A percentile compares a stretch with the other conserved stretches of the same genome.
These are phyloP conservation scores for Neurospora sp. DNA, from an alignment of 495 filamentous ascomycete genomes.

Conservation along the genomic window DNA sequence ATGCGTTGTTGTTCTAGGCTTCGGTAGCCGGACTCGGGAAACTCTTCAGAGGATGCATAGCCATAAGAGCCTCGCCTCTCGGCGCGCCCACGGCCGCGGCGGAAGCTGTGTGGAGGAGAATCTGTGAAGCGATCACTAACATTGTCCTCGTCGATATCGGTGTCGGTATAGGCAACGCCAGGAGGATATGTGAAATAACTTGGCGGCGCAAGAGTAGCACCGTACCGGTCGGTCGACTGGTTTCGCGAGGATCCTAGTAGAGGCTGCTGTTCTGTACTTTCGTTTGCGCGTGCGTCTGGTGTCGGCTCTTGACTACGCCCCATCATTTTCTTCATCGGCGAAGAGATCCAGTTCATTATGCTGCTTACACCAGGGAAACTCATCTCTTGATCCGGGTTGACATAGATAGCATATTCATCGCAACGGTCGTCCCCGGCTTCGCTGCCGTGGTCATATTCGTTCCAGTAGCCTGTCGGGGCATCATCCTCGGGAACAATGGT, in stretches of 20 bases:
- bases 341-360: constrained; percentile 30
- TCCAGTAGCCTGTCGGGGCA: constrained; percentile 42
- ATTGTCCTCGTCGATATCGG: constrained; percentile 18
- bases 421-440: constrained; percentile 37
- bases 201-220: background rate
- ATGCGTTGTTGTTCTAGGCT: constrained; percentile 31
- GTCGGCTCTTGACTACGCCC: constrained; percentile 2
- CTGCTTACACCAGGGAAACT: constrained; percentile 39
- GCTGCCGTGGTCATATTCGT: constrained; percentile 56
- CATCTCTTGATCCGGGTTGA: constrained; percentile 41
- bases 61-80: constrained; percentile 15
- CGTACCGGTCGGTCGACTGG: background rate
- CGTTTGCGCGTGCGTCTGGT: background rate
- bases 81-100: constrained; percentile 15
- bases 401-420: constrained; percentile 43
- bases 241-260: constrained; percentile 21
- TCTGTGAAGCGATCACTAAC: constrained; percentile 15
- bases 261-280: constrained; percentile 19
- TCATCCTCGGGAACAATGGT: constrained; percentile 9
- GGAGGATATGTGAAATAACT: constrained; percentile 13
- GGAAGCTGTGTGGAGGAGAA: constrained; percentile 4
- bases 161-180: constrained; percentile 12
- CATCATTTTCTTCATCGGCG: constrained; percentile 35
- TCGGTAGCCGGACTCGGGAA: constrained; percentile 29
- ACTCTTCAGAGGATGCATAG: constrained; percentile 22